Percentiles rank a stretch among this genome's conserved stretches.
These are phyloP conservation scores for Mortierella sp. DNA, from an alignment of 371 early-diverging fungal genomes.

Conservation along the genomic window DNA sequence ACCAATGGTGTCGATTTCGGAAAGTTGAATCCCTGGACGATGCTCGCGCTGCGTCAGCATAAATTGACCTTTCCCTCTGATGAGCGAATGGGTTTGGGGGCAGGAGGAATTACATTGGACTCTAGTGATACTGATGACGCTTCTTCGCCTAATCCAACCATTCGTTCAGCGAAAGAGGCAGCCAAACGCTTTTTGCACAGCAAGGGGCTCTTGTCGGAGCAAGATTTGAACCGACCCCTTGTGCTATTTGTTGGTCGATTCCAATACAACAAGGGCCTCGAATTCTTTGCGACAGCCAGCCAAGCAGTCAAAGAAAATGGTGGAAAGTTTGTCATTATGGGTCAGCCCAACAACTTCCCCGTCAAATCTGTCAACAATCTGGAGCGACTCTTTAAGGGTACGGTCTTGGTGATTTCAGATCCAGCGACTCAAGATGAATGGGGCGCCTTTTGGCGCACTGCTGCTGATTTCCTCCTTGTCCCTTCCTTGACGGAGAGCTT, in stretches of 20 bases:
- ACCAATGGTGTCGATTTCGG: slow-evolving; percentile 72
- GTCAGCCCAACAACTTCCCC: slow-evolving; percentile 72
- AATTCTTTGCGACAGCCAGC: slow-evolving; percentile 63
- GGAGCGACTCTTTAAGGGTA: slow-evolving; percentile 58
- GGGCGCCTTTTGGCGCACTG: slow-evolving; percentile 67
- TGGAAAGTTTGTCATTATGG: slow-evolving; percentile 70
- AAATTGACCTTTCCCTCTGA: slow-evolving; percentile 61
- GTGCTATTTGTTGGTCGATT: slow-evolving; percentile 73
- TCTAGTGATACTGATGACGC: background rate
- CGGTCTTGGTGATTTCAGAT: slow-evolving; percentile 63
- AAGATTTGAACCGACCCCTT: slow-evolving; percentile 65
- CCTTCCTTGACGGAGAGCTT: slow-evolving; percentile 73
- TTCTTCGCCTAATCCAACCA: slow-evolving; percentile 36
- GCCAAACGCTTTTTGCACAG: slow-evolving; percentile 68
- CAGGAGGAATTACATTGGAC: background rate
- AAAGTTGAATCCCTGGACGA: slow-evolving; percentile 67
- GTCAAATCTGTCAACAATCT: slow-evolving; percentile 59
- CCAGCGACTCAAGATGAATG: slow-evolving; percentile 63
- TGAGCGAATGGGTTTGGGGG: slow-evolving; percentile 38
- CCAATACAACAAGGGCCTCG: slow-evolving; percentile 73
- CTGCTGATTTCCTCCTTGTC: slow-evolving; percentile 73
- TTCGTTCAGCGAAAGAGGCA: slow-evolving; percentile 62
- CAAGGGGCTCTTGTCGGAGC: slow-evolving; percentile 57
- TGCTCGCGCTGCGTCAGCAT: slow-evolving; percentile 51
- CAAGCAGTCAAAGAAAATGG: slow-evolving; percentile 56